A percentile compares a stretch with the other conserved stretches of the same genome.
Conservation (phyloP, 345 rosid species). For the Citrus trifoliata region DNA sequence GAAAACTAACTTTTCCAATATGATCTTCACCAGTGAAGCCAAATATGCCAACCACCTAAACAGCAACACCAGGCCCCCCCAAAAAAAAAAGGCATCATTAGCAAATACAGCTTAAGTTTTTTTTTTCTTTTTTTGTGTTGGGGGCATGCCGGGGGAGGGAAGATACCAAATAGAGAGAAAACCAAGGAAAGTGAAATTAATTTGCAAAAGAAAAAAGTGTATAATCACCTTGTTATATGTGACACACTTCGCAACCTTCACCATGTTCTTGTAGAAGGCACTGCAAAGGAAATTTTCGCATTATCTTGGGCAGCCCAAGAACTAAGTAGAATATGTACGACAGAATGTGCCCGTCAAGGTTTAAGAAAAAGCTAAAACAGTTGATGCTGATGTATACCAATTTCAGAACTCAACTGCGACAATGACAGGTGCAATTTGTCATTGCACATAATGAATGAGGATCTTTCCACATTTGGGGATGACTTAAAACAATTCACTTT, state of each 20-base stretch:
- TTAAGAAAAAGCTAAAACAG: background rate
- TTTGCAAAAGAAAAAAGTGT: background rate
- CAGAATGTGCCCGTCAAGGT: background rate
- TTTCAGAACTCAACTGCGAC: background rate
- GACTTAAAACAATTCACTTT: background rate
- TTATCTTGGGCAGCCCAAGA: background rate
- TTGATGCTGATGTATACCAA: background rate
- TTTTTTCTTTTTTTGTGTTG: too few relatives aligned
- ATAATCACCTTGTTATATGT: conserved; percentile 72
- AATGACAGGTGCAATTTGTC: background rate
- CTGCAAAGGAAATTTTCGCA: conserved; percentile 34
- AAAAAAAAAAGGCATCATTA: background rate
- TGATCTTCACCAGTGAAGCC: conserved; percentile 95
- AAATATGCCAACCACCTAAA: conserved; percentile 78
- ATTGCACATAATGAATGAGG: background rate
- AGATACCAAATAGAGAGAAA: background rate
- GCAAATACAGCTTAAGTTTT: background rate
- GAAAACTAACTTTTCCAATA: conserved; percentile 90
- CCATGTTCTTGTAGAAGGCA: conserved; percentile 89
- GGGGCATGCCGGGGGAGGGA: too few relatives aligned
- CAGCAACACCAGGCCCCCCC: background rate
- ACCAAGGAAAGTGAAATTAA: background rate
- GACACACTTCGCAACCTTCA: conserved; percentile 81
- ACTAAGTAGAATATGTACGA: background rate
- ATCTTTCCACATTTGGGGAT: background rate